Evolutionary conservation across 805 yeast species (phyloP).

Genomic region (Starmera amethionina): DNA sequence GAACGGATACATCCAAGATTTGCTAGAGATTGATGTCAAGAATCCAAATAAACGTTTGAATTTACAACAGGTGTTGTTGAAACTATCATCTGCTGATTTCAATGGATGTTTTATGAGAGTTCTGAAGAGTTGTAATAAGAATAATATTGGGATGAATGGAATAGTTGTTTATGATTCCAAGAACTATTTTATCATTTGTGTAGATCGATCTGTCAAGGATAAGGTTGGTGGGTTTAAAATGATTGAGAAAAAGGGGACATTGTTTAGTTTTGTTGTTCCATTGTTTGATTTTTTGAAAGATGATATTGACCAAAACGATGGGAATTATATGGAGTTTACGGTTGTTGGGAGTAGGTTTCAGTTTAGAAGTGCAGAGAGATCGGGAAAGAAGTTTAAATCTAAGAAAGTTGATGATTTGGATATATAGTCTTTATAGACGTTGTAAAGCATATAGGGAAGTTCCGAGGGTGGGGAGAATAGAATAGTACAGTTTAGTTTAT

Average conservation of each 20-base stretch:
- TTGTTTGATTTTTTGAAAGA: conserved; percentile 8
- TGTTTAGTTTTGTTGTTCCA: conserved; percentile 45
- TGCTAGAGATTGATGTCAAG: conserved; percentile 30
- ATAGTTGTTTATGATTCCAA: conserved; percentile 82
- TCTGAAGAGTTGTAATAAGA: conserved; percentile 42
- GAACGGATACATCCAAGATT: conserved; percentile 56
- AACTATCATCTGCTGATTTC: conserved; percentile 69
- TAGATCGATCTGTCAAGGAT: conserved; percentile 23
- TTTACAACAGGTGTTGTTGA: conserved; percentile 31
- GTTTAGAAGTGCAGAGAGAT: conserved; percentile 68
- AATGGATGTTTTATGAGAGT: conserved; percentile 68
- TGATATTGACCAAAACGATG: conserved; percentile 19
- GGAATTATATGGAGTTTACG: conserved; percentile 42
- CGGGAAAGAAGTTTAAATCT: conserved; percentile 76
- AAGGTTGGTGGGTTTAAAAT: conserved; percentile 53
- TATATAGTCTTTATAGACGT: too few relatives aligned
- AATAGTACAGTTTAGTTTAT: too few relatives aligned
- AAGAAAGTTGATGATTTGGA: conserved; percentile 56
- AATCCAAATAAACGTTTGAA: conserved; percentile 5
- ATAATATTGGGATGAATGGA: conserved; percentile 55
- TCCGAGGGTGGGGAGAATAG: too few relatives aligned
- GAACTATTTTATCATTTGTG: conserved; percentile 48
- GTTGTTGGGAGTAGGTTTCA: conserved; percentile 74
- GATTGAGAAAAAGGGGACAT: conserved; percentile 57
- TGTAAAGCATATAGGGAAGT: too few relatives aligned